These are phyloP conservation scores for Penicillium sclerotigenum DNA, from an alignment of 2,329 filamentous ascomycete genomes.

Conservation along the genomic window DNA sequence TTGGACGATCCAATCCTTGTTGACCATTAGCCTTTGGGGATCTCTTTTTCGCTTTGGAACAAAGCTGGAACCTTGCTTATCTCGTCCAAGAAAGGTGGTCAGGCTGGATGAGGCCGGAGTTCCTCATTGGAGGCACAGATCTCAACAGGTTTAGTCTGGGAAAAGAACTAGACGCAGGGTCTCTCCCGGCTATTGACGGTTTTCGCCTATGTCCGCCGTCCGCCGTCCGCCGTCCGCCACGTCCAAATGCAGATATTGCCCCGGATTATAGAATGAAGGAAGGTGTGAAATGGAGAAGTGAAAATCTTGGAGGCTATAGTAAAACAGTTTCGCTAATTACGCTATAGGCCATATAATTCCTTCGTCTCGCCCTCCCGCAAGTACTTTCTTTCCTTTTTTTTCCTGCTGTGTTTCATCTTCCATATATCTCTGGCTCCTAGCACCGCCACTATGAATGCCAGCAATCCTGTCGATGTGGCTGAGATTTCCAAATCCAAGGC, in stretches of 20 bases:
- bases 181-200: slow-evolving; percentile 13
- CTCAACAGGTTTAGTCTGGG: background rate
- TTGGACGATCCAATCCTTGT: slow-evolving; percentile 1
- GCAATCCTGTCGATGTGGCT: slow-evolving; percentile 25
- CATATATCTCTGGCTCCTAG: background rate
- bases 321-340: background rate
- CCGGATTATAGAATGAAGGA: slow-evolving; percentile 2
- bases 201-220: background rate
- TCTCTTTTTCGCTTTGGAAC: background rate
- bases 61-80: background rate
- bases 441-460: slow-evolving; percentile 24
- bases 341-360: slow-evolving; percentile 6
- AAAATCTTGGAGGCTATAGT: background rate
- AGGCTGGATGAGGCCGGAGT: background rate
- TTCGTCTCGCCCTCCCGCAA: background rate
- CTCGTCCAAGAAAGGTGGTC: background rate
- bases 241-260: slow-evolving; percentile 2
- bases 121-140: background rate
- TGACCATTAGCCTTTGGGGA: background rate
- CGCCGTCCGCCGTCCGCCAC: background rate
- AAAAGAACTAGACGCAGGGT: slow-evolving; percentile 4
- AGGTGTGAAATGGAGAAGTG: background rate
- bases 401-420: background rate
- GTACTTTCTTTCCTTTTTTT: background rate
- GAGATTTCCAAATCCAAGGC: slow-evolving; percentile 26